Base-by-base conservation (phyloP, 148 eudicot genomes). In the Rhododendron vialii region DNA sequence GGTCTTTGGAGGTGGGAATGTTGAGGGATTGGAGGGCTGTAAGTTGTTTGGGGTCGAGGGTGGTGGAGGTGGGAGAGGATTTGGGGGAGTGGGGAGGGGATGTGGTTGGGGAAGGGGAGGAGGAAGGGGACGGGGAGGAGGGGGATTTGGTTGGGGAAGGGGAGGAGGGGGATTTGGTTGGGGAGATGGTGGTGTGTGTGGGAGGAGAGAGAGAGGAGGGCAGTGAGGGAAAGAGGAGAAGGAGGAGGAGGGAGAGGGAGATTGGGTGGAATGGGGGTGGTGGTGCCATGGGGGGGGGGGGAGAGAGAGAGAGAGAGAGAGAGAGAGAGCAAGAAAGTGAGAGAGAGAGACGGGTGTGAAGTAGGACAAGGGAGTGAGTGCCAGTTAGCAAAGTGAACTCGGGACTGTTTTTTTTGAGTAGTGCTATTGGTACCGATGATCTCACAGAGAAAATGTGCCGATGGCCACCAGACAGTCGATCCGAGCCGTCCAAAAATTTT, bases 11-110 rank as follows among this genome's bases (percentile, higher is more conserved):
- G 35, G 91, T 92, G 59, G 96, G 93, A 86, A 95, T 48, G 84
- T 90, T 88, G 76, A 94, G 94, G 84, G 95, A 93, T 82, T 94
- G 90, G 81, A 95, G 94, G 85, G 98, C 98, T 85, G 78, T 85
- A 43, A 93, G 80, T 80, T 96, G 96, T 82, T 91, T 95, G 2
- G 96, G 98, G 92, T 95, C 94, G 12, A 96, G 98, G 5, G 95
- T 85, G 47, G 93, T 80, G n/a, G 90, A 78, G 33, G 88, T 92
- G 79, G 36, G 67, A 18, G 85, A 6, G 5, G 85, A 17, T 38
- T 38, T 38, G 13, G 82, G 55, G 53, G 43, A 78, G 50, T 28
- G 76, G 15, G 50, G 86, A 18, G 20, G 86, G 76, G 57, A 78
- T 20, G 20, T 69, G 17, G 75, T 65, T 45, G 86, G 86, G 55